phyloP scores from a whole-genome alignment of 257 asterid genomes.

The Solanum ossicruentum region DNA sequence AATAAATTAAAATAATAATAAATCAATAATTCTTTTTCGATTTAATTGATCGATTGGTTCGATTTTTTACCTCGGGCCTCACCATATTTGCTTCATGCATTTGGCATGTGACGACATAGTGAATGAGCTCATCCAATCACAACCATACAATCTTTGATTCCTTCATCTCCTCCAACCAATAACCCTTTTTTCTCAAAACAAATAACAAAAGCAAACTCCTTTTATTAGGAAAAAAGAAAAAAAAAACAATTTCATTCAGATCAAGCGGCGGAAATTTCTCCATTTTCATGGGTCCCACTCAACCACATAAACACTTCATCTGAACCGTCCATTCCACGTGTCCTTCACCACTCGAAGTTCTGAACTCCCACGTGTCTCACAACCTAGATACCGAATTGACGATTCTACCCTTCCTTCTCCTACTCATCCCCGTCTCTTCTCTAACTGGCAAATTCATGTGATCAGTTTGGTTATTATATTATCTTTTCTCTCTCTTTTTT shows the following conservation, averaged over 20 bases:
- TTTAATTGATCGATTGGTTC: no score
- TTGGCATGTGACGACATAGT: neutral
- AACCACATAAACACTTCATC: neutral
- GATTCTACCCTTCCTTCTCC: conserved; percentile 50
- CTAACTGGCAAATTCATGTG: conserved; percentile 39
- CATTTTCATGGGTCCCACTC: neutral
- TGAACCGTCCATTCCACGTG: conserved; percentile 6
- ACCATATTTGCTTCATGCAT: neutral
- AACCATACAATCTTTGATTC: neutral
- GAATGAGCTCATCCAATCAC: neutral
- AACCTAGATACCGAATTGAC: conserved; percentile 1
- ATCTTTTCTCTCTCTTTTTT: neutral
- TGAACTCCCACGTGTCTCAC: conserved; percentile 42
- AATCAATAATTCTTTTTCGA: no score
- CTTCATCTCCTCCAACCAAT: neutral
- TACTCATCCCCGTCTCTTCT: conserved; percentile 58
- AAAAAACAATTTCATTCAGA: neutral
- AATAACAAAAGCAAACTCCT: neutral
- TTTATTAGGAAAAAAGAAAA: neutral
- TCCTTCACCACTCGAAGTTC: conserved; percentile 6
- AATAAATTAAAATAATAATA: no score
- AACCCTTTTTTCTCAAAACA: neutral
- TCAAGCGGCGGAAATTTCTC: neutral
- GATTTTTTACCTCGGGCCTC: neutral
- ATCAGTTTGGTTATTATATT: conserved; percentile 23